Conservation (phyloP, 2,329 filamentous ascomycete genomes). For the Ciborinia camelliae region DNA sequence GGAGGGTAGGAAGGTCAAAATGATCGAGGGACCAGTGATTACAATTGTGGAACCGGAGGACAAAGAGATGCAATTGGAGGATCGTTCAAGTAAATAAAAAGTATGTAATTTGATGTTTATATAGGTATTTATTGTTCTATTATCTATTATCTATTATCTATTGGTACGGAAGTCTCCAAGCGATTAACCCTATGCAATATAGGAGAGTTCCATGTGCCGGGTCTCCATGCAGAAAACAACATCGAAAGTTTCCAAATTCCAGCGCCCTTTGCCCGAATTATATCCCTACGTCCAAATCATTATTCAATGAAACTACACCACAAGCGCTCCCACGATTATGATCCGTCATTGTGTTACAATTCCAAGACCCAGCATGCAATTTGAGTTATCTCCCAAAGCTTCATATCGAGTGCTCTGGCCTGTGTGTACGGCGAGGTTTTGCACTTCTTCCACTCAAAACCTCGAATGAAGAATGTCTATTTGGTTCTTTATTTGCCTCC, state of each 20-base stretch:
- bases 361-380: neutral
- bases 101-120: neutral
- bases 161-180: neutral
- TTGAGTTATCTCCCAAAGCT: neutral
- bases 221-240: neutral
- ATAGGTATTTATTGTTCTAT: neutral
- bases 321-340: rapidly evolving
- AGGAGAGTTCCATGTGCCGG: neutral
- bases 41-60: slow-evolving; percentile 19
- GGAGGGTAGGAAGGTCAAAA: slow-evolving; percentile 26
- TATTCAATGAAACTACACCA: neutral
- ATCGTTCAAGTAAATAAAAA: neutral
- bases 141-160: neutral
- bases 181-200: neutral
- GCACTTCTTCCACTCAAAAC: neutral
- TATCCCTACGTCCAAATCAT: neutral
- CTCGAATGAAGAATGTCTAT: neutral
- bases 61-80: neutral
- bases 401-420: neutral
- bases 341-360: neutral
- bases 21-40: slow-evolving; percentile 23
- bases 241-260: neutral
- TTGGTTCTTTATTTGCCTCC: neutral
- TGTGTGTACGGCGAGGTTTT: neutral
- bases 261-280: neutral